phyloP scores from a whole-genome alignment of 2,329 filamentous ascomycete species.

The Myriosclerotinia scirpicola region DNA sequence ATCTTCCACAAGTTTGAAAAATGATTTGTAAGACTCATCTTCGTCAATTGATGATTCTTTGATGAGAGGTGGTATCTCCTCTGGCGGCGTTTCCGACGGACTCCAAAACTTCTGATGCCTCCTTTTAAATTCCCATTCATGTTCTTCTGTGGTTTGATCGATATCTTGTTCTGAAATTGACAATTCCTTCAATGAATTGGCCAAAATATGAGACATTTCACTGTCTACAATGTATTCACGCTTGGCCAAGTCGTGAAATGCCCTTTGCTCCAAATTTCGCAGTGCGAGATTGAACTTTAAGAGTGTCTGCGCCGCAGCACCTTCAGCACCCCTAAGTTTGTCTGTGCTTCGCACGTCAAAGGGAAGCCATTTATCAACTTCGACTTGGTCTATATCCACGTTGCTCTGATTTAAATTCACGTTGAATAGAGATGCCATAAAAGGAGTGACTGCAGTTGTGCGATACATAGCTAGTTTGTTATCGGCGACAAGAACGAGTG shows the following conservation, averaged over 20 bases:
- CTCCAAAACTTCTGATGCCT: background rate
- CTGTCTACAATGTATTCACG: slow-evolving; percentile 6
- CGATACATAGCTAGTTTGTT: slow-evolving; percentile 7
- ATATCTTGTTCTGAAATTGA: background rate
- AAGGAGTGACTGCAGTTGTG: slow-evolving; percentile 23
- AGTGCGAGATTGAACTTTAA: slow-evolving; percentile 10
- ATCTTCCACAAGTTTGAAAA: background rate
- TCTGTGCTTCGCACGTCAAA: slow-evolving; percentile 1
- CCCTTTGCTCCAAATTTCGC: background rate
- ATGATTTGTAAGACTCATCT: background rate
- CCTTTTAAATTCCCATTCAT: background rate
- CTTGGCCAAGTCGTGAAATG: background rate
- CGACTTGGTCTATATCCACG: background rate
- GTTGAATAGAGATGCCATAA: slow-evolving; percentile 21
- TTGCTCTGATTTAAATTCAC: background rate
- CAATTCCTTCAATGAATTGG: background rate
- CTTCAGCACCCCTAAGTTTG: background rate
- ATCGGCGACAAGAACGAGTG: background rate
- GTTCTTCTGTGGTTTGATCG: background rate
- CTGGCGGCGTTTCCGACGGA: background rate
- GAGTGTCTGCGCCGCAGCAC: slow-evolving; percentile 1
- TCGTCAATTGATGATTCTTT: background rate
- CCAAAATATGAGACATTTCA: background rate
- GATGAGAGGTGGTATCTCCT: background rate
- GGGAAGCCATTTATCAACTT: slow-evolving; percentile 19